Conservation (phyloP, 768 basidiomycete genomes). For the Neoboletus brunneissimus region DNA sequence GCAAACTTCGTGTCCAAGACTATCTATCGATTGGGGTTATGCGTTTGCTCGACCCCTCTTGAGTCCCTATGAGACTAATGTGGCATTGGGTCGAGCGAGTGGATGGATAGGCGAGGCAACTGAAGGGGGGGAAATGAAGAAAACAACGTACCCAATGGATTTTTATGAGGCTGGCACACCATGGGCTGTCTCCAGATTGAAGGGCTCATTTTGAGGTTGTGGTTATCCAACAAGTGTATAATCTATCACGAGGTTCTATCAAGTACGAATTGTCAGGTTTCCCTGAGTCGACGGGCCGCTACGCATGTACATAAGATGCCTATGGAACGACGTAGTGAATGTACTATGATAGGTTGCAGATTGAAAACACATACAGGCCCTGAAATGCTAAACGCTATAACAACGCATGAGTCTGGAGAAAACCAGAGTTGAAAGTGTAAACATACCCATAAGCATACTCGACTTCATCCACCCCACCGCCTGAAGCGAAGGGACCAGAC, state of each 20-base stretch:
- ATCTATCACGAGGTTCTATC: no score
- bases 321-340: neutral
- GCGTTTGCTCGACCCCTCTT: slow-evolving; percentile 88
- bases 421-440: neutral
- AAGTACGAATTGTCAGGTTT: no score
- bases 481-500: slow-evolving; percentile 69
- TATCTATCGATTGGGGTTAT: slow-evolving; percentile 99
- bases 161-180: slow-evolving; percentile 84
- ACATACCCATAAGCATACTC: slow-evolving; percentile 85
- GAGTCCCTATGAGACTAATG: slow-evolving; percentile 90
- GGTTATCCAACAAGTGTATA: neutral
- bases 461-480: slow-evolving; percentile 85
- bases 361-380: neutral
- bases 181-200: slow-evolving; percentile 68
- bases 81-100: slow-evolving; percentile 63
- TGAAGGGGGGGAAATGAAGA: slow-evolving; percentile 17
- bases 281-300: neutral
- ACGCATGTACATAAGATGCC: neutral
- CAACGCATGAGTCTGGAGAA: slow-evolving; percentile 8
- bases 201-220: slow-evolving; percentile 42
- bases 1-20: slow-evolving; percentile 93
- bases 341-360: neutral
- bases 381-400: slow-evolving; percentile 21
- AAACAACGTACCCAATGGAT: slow-evolving; percentile 84
- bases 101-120: slow-evolving; percentile 59